Conservation (phyloP, 1,284 basidiomycete species). For the Gomphus sp. region DNA sequence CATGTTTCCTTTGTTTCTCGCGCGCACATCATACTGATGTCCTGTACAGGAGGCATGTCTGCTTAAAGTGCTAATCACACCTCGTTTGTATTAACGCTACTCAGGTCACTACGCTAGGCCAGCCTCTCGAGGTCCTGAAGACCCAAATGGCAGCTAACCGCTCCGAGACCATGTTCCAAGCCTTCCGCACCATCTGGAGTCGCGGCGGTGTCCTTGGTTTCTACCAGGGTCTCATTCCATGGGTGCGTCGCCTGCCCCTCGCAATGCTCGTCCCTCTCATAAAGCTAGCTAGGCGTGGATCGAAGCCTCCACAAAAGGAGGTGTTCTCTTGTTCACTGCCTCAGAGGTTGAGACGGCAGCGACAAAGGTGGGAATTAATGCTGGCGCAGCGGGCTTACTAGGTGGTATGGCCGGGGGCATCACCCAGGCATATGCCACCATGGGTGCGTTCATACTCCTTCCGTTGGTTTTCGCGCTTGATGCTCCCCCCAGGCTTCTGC, state of each 20-base stretch:
- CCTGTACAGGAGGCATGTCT: conserved; percentile 9
- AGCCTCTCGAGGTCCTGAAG: conserved; percentile 97
- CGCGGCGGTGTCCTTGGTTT: conserved; percentile 88
- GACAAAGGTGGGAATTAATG: conserved; percentile 60
- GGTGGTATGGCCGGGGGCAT: conserved; percentile 98
- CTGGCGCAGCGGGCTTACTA: conserved; percentile 79
- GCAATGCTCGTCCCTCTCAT: conserved; percentile 10
- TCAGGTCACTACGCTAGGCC: conserved; percentile 92
- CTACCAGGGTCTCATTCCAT: conserved; percentile 98
- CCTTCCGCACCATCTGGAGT: conserved; percentile 81
- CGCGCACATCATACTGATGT: conserved; percentile 7
- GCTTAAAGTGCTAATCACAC: neutral
- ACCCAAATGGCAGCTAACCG: conserved; percentile 98
- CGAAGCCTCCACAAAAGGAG: conserved; percentile 98
- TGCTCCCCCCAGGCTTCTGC: conserved; percentile 69
- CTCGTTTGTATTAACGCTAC: conserved; percentile 10
- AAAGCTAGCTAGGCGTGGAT: conserved; percentile 82
- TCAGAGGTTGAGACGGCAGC: conserved; percentile 84
- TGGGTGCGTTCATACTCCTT: conserved; percentile 60
- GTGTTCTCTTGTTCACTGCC: conserved; percentile 91
- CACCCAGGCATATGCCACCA: conserved; percentile 97
- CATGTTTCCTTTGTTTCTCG: conserved; percentile 1
- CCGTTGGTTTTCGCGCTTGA: neutral
- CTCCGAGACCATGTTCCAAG: conserved; percentile 83
- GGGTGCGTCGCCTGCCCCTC: conserved; percentile 47